Evolutionary conservation across 768 basidiomycete genomes (phyloP), one percentile per base, ranked within the genome.

Genomic region (Imleria badia): DNA sequence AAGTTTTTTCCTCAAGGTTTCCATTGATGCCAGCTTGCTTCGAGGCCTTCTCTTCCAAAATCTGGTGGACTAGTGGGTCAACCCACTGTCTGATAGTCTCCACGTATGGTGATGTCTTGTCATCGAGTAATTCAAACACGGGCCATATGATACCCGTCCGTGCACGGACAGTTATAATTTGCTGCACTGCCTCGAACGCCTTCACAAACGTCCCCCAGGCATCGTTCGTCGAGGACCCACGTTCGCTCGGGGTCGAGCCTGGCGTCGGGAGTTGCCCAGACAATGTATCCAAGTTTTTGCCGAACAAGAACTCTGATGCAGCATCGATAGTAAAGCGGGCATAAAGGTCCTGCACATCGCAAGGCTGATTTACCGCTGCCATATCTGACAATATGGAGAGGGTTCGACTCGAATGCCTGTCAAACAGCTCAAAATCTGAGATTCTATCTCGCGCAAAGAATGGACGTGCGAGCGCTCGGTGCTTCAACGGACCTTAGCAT

Each of bases 361-460:
- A 78, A 3, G 85, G 75, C 52, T 73, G 68, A 41, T 72, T 60
- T 1, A 70, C 56, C 17, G 72, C 57, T 20, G 76, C 69, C 15
- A 76, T 62, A 9, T 73, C 60, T 14, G 78, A 76, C n/a, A 86
- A 63, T 50, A 82, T 73, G 6, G 75, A 69, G 5, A 87, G 54
- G 0, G 82, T 79, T n/a, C 73, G 74, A 22, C 66, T 55, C 9
- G 78, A 72, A 56, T 86, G 78, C 40, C 71, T 73, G 60, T 89
- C 86, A 61, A 89, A 88, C 41, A 81, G 74, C 17, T 86, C 80
- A 48, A 87, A 87, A 62, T 90, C 86, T 9, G 82, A 78, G 40
- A 85, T 80, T 29, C 87, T 80, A 55, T 89, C 86, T n/a, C 80
- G 78, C 14, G 85, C 80, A 63, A 90, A 89, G 72, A 88, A 90